Conservation (phyloP, 1,284 basidiomycete genomes). For the Malassezia nana region DNA sequence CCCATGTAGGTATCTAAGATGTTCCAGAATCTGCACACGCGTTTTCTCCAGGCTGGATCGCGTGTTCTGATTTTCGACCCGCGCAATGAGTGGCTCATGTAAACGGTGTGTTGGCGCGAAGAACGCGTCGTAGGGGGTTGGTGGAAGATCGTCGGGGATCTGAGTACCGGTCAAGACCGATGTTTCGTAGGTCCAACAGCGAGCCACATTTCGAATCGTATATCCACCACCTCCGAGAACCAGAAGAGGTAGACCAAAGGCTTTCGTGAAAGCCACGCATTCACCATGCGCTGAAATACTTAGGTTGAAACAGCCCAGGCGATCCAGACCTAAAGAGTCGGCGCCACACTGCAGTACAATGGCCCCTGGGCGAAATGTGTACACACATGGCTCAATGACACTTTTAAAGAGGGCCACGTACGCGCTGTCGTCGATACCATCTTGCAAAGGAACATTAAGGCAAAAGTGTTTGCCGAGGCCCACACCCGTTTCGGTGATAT, state of each 20-base stretch:
- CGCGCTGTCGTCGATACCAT: slow-evolving; percentile 94
- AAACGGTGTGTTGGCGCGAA: slow-evolving; percentile 86
- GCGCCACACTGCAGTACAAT: slow-evolving; percentile 97
- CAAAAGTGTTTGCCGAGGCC: slow-evolving; percentile 78
- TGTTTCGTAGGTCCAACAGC: slow-evolving; percentile 99
- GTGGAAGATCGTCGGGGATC: slow-evolving; percentile 75
- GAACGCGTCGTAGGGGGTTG: slow-evolving; percentile 82
- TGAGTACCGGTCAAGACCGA: slow-evolving; percentile 63
- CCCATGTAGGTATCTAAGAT: slow-evolving; percentile 82
- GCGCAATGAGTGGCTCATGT: slow-evolving; percentile 79
- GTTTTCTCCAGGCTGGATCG: slow-evolving; percentile 65
- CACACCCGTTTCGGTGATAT: slow-evolving; percentile 42
- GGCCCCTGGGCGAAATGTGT: slow-evolving; percentile 73
- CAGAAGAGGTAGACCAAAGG: slow-evolving; percentile 77
- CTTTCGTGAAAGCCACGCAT: slow-evolving; percentile 90
- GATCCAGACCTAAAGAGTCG: slow-evolving; percentile 85
- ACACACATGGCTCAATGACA: slow-evolving; percentile 86
- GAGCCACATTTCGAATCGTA: slow-evolving; percentile 76
- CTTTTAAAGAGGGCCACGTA: slow-evolving; percentile 91
- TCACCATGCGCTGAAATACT: slow-evolving; percentile 98
- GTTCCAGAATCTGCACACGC: slow-evolving; percentile 72
- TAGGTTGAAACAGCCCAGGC: slow-evolving; percentile 92
- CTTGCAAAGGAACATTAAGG: slow-evolving; percentile 86
- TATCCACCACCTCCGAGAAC: slow-evolving; percentile 93
- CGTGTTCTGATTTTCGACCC: slow-evolving; percentile 86